Percentiles rank a stretch among this genome's conserved stretches.
These are phyloP conservation scores for Verticillium nonalfalfae DNA, from an alignment of 2,329 filamentous ascomycete species.

Conservation along the genomic window DNA sequence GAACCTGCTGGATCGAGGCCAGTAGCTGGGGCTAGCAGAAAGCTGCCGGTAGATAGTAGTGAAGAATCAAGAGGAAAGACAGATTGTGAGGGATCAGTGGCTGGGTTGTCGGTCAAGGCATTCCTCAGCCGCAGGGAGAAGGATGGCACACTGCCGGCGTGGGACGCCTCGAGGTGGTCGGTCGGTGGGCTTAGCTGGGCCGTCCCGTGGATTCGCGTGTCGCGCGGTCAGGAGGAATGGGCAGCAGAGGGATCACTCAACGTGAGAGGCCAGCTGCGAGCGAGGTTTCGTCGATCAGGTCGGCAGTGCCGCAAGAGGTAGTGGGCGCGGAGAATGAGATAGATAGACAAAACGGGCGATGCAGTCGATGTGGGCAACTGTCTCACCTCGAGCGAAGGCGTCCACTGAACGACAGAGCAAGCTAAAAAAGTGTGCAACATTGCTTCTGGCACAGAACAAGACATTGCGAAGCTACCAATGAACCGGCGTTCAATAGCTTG, in stretches of 20 bases:
- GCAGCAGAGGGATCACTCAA: not conserved
- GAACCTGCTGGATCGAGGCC: not conserved
- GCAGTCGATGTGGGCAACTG: not conserved
- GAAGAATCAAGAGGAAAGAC: not conserved
- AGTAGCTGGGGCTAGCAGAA: not conserved
- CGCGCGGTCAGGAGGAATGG: not conserved
- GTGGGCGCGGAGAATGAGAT: not conserved
- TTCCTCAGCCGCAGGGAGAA: not conserved
- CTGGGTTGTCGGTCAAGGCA: not conserved
- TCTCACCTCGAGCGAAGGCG: not conserved
- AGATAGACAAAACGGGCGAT: not conserved
- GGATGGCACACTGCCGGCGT: not conserved
- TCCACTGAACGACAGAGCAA: not conserved
- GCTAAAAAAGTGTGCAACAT: not conserved
- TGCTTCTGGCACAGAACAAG: not conserved
- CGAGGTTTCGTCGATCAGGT: not conserved
- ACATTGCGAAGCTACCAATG: not conserved
- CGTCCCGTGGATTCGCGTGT: not conserved
- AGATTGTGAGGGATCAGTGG: not conserved
- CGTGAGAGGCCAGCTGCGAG: not conserved
- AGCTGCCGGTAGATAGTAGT: not conserved
- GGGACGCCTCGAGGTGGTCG: not conserved
- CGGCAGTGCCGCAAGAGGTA: not conserved
- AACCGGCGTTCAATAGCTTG: not conserved
- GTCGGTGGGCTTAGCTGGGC: not conserved